A percentile compares a stretch with the other conserved stretches of the same genome.
phyloP scores from a whole-genome alignment of 1,284 basidiomycete genomes.

The Chondrostereum purpureum region DNA sequence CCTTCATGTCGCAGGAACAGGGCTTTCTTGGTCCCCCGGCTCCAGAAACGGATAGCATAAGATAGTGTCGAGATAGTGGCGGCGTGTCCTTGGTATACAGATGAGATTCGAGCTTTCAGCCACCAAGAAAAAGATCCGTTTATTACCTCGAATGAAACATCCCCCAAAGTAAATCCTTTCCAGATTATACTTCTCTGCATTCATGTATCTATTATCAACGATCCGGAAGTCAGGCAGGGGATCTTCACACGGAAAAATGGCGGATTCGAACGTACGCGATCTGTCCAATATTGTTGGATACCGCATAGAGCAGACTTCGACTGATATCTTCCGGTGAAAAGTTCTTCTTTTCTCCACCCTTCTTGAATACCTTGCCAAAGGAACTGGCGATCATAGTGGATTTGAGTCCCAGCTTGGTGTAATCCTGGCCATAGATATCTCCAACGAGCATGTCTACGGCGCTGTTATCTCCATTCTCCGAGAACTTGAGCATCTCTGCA shows the following conservation, averaged over 20 bases:
- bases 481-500: conserved; percentile 92
- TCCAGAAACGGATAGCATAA: conserved; percentile 99
- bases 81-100: conserved; percentile 66
- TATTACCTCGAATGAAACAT: conserved; percentile 91
- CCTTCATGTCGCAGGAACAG: conserved; percentile 98
- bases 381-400: conserved; percentile 97
- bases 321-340: conserved; percentile 95
- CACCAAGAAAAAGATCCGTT: neutral
- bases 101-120: neutral
- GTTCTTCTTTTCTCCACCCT: conserved; percentile 66
- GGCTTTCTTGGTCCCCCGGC: conserved; percentile 94
- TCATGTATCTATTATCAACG: conserved; percentile 80
- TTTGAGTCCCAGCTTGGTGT: conserved; percentile 90
- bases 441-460: conserved; percentile 98
- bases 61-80: conserved; percentile 97
- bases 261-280: conserved; percentile 76
- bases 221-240: conserved; percentile 2
- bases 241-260: conserved; percentile 12
- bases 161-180: conserved; percentile 99
- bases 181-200: conserved; percentile 97
- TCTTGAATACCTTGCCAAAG: conserved; percentile 98
- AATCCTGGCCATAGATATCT: conserved; percentile 97
- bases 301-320: conserved; percentile 88
- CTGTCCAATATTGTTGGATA: conserved; percentile 99
- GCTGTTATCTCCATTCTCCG: conserved; percentile 90